Evolutionary conservation across 768 basidiomycete species (phyloP).

Genomic region (Leccinum pellstonianum): DNA sequence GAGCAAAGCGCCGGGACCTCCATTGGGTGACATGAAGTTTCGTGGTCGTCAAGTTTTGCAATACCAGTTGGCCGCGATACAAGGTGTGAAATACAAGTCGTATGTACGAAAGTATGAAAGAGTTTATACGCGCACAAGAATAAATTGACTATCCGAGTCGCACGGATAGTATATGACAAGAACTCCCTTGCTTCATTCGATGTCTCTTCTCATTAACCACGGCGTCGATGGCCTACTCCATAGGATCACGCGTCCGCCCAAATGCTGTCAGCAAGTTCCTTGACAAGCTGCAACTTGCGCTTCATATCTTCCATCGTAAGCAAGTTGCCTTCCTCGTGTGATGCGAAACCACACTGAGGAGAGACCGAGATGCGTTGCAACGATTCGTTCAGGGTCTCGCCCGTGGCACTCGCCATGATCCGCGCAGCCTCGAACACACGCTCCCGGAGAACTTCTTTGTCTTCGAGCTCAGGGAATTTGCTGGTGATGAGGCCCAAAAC

Average conservation of each 20-base stretch:
- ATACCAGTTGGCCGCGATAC: background rate
- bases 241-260: background rate
- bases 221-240: background rate
- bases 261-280: background rate
- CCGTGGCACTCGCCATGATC: background rate
- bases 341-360: background rate
- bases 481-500: constrained; percentile 46
- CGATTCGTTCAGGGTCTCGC: background rate
- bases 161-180: background rate
- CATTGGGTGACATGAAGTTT: too few species aligned
- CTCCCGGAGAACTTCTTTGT: constrained; percentile 21
- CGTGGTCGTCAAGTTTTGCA: too few species aligned
- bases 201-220: background rate
- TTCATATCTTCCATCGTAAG: background rate
- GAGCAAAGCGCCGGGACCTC: too few species aligned
- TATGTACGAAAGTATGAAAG: background rate
- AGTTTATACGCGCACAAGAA: background rate
- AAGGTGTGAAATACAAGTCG: too few species aligned
- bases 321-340: background rate
- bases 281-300: background rate
- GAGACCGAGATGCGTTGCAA: background rate
- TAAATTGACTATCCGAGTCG: background rate
- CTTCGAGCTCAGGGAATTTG: constrained; percentile 44
- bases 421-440: background rate
- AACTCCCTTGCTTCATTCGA: background rate